phyloP scores from a whole-genome alignment of 2,329 filamentous ascomycete species.

The Tolypocladium tundrense region DNA sequence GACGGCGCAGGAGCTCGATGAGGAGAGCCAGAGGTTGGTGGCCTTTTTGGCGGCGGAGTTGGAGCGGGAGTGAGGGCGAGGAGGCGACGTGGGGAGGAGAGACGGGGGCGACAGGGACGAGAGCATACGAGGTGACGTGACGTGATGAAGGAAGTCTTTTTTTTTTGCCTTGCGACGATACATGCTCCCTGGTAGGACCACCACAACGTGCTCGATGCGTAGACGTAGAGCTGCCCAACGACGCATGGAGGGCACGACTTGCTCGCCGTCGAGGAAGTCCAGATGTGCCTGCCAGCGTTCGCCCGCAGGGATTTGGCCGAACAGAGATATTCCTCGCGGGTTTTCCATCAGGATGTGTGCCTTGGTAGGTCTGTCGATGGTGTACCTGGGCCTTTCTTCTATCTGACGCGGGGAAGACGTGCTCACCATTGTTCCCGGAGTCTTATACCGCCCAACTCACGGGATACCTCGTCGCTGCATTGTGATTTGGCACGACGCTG shows the following conservation, averaged over 20 bases:
- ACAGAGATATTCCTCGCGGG: background rate
- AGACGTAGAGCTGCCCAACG: background rate
- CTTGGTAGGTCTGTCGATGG: too few relatives aligned
- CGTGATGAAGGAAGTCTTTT: background rate
- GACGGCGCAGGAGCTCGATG: background rate
- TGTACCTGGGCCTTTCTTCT: too few relatives aligned
- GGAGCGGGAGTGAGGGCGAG: background rate
- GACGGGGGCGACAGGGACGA: background rate
- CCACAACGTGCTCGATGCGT: background rate
- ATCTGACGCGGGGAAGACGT: background rate
- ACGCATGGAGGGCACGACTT: background rate
- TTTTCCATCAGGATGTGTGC: too few relatives aligned
- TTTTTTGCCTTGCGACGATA: background rate
- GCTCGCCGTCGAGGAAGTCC: background rate
- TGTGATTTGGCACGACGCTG: too few relatives aligned
- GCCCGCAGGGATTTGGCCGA: background rate
- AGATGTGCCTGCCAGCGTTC: background rate
- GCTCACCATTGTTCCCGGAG: too few relatives aligned
- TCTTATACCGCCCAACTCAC: too few relatives aligned
- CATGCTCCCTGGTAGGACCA: background rate
- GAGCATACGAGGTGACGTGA: background rate
- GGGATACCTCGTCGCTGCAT: too few relatives aligned
- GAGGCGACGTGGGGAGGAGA: background rate
- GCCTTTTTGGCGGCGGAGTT: background rate
- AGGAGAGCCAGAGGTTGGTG: background rate